A percentile compares a stretch with the other conserved stretches of the same genome.
phyloP scores from a whole-genome alignment of 1,284 basidiomycete genomes.

The Thelephora terrestris region DNA sequence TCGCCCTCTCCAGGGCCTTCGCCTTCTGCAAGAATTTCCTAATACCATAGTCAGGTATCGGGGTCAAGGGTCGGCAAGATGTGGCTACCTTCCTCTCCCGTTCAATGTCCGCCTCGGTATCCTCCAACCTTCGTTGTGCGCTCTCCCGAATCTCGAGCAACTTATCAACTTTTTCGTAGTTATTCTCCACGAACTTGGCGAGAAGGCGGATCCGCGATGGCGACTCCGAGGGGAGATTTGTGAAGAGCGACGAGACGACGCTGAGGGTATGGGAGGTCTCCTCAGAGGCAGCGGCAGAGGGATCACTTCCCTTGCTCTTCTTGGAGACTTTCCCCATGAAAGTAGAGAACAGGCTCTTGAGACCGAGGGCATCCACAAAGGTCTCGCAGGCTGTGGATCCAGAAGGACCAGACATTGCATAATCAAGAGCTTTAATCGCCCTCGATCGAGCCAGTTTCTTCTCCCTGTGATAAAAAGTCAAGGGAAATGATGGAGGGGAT shows the following conservation, averaged over 20 bases:
- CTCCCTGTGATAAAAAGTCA: conserved; percentile 42
- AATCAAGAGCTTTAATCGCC: conserved; percentile 85
- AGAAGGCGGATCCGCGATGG: conserved; percentile 74
- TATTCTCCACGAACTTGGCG: conserved; percentile 86
- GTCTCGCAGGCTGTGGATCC: conserved; percentile 70
- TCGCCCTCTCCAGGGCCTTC: conserved; percentile 54
- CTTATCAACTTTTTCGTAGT: conserved; percentile 91
- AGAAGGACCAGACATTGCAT: conserved; percentile 78
- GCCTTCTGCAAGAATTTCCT: conserved; percentile 48
- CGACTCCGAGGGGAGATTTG: conserved; percentile 83
- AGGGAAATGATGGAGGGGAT: not conserved
- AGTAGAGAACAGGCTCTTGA: conserved; percentile 82
- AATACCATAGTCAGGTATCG: not conserved
- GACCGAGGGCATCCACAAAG: conserved; percentile 81
- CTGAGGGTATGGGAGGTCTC: conserved; percentile 84
- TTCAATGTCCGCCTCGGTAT: conserved; percentile 54
- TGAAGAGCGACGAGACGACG: conserved; percentile 82
- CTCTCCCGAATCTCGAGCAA: conserved; percentile 80
- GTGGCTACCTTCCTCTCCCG: conserved; percentile 49
- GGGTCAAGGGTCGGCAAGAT: not conserved
- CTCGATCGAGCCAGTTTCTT: conserved; percentile 73
- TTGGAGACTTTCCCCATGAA: conserved; percentile 84
- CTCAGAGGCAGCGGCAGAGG: conserved; percentile 59
- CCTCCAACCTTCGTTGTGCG: conserved; percentile 47
- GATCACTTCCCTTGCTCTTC: conserved; percentile 38